A percentile compares a stretch with the other conserved stretches of the same genome.
Evolutionary conservation across 2,329 filamentous ascomycete species (phyloP).

Genomic region (Claviceps citrina): DNA sequence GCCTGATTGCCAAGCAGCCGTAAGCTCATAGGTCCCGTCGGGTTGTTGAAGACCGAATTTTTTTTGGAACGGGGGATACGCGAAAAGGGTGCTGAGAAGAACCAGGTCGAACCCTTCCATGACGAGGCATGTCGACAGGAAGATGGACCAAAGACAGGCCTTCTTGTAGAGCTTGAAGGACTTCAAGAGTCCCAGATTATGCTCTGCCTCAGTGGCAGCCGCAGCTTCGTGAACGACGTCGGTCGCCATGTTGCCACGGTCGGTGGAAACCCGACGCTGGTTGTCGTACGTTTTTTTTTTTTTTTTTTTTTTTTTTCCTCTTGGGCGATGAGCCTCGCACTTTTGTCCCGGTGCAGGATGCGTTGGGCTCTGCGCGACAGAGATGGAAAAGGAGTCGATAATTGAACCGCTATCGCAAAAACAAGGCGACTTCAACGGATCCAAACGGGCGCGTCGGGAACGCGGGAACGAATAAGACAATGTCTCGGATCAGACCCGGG

Average conservation of each 20-base stretch:
- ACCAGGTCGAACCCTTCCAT: slow-evolving; percentile 27
- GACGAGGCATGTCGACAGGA: slow-evolving; percentile 22
- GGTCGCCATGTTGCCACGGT: slow-evolving; percentile 6
- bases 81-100: slow-evolving; percentile 26
- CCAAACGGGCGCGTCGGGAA: too few species aligned
- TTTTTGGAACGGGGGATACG: slow-evolving; percentile 22
- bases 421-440: too few species aligned
- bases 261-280: slow-evolving; percentile 4
- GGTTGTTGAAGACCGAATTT: slow-evolving; percentile 23
- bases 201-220: slow-evolving; percentile 19
- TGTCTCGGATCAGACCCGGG: too few species aligned
- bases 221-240: slow-evolving; percentile 10
- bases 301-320: background rate
- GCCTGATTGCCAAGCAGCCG: slow-evolving; percentile 36
- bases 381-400: too few species aligned
- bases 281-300: slow-evolving; percentile 1
- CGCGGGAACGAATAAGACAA: too few species aligned
- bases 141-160: slow-evolving; percentile 22
- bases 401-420: too few species aligned
- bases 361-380: too few species aligned
- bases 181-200: slow-evolving; percentile 16
- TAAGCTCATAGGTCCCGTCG: slow-evolving; percentile 29
- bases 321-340: too few species aligned
- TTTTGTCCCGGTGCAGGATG: too few species aligned
- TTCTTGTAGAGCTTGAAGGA: slow-evolving; percentile 26